Percentiles rank a stretch among this genome's conserved stretches.
Conservation (phyloP, 805 yeast species). For the Nematodospora valgi region DNA sequence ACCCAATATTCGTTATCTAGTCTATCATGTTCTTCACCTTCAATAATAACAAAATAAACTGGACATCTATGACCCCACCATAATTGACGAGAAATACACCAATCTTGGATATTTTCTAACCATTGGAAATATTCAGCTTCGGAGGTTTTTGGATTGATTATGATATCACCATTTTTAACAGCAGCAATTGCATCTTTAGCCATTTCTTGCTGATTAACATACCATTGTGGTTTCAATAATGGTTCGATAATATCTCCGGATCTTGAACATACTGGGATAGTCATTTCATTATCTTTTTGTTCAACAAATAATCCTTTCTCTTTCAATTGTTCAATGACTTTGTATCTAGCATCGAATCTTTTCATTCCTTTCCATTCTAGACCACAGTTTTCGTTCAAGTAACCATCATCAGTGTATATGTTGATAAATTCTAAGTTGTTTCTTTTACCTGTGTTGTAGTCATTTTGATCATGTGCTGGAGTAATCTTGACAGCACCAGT, state of each 20-base stretch:
- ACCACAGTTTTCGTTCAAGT: constrained; percentile 88
- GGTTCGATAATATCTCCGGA: constrained; percentile 98
- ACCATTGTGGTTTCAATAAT: constrained; percentile 97
- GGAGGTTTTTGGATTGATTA: constrained; percentile 82
- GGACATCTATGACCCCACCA: constrained; percentile 99
- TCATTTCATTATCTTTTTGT: constrained; percentile 93
- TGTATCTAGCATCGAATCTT: constrained; percentile 89
- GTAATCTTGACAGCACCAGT: constrained; percentile 99
- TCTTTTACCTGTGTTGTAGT: constrained; percentile 95
- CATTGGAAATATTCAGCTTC: constrained; percentile 93
- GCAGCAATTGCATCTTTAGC: constrained; percentile 85
- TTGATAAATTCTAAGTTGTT: constrained; percentile 83
- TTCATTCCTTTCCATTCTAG: constrained; percentile 80
- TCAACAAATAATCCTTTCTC: constrained; percentile 66
- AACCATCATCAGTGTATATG: constrained; percentile 89
- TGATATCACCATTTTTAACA: constrained; percentile 76
- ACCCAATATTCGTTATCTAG: constrained; percentile 79
- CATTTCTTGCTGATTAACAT: constrained; percentile 90
- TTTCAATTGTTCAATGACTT: constrained; percentile 78
- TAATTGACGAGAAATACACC: constrained; percentile 95
- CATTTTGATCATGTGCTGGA: constrained; percentile 97
- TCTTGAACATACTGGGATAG: constrained; percentile 90
- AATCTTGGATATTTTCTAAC: constrained; percentile 95
- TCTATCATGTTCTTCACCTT: constrained; percentile 64
- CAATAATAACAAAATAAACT: constrained; percentile 80